Evolutionary conservation across 1,139 yeast species (phyloP), one percentile per base, ranked within the genome.

Genomic region (Kodamaea arcana): DNA sequence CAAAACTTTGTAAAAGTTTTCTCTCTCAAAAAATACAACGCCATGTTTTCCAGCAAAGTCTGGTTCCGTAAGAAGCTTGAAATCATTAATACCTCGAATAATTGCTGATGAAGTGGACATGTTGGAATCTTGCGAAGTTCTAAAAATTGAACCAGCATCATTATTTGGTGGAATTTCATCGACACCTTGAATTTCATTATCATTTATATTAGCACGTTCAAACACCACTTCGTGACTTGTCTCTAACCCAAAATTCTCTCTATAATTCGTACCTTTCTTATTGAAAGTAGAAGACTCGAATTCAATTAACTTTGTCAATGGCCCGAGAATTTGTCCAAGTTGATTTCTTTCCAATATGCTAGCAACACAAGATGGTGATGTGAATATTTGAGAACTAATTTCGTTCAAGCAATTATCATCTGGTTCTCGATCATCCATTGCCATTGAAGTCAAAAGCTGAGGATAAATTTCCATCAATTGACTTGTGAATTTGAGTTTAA

Each of bases 391-490:
- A 3, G 76, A 65, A 8, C 80, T 62, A 25, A 80, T 69, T 31
- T 80, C 80, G 23, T 64, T 55, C 32, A 80, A 44, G 4, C 77
- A 61, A 29, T 76, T 75, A 25, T 78, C 55, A 39, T 72, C 75
- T 41, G 83, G 84, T 52, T 83, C 92, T 39, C 90, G 63, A 49
- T 83, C 94, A 20, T 70, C 54, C 14, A 58, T 51, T 4, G 78
- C 74, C 39, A 69, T 59, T 3, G 72, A 63, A 2, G 64, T 60
- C 11, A 78, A 58, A 33, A 80, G 54, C 13, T 69, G 65, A 4
- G 85, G 83, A 44, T 78, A 78, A 0, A 81, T 63, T 28, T 70
- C 68, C 12, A 77, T 60, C 32, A 78, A 62, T 40, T 80, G 85
- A 10, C 58, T 49, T 16, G 80, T 68, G 40, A 81, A 77, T 10